Conservation (phyloP, 345 rosid species). For the Jatropha curcas region DNA sequence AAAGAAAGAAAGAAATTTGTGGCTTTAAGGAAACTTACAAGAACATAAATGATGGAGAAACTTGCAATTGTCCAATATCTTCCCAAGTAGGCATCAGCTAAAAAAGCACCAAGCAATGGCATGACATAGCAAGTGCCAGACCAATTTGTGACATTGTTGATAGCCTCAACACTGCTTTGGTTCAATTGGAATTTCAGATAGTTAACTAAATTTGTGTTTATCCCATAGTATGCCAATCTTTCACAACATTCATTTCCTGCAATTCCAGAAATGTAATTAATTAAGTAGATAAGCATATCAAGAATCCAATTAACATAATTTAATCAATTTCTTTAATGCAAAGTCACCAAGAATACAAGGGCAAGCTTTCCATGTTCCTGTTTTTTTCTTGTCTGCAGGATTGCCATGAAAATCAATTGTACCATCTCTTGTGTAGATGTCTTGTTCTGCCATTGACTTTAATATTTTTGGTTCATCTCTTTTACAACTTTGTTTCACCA, state of each 20-base stretch:
- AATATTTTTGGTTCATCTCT: not conserved
- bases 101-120: constrained; percentile 61
- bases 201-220: constrained; percentile 46
- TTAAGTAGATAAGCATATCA: not conserved
- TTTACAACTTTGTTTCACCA: too few species aligned
- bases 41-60: constrained; percentile 53
- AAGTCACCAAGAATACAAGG: constrained; percentile 40
- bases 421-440: constrained; percentile 36
- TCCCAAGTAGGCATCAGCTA: constrained; percentile 63
- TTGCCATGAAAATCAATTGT: constrained; percentile 35
- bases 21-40: constrained; percentile 20
- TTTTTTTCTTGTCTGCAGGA: constrained; percentile 35
- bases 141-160: constrained; percentile 58
- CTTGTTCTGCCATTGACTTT: constrained; percentile 31
- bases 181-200: constrained; percentile 42
- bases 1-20: too few species aligned
- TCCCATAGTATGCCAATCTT: constrained; percentile 44
- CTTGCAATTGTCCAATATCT: constrained; percentile 62
- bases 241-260: constrained; percentile 49
- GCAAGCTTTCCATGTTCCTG: constrained; percentile 50
- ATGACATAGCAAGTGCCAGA: constrained; percentile 59
- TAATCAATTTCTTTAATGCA: not conserved
- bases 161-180: constrained; percentile 39
- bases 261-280: not conserved
- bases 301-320: not conserved